These are phyloP conservation scores for Fraxinus ornus DNA, from an alignment of 305 asterid species.

Conservation along the genomic window DNA sequence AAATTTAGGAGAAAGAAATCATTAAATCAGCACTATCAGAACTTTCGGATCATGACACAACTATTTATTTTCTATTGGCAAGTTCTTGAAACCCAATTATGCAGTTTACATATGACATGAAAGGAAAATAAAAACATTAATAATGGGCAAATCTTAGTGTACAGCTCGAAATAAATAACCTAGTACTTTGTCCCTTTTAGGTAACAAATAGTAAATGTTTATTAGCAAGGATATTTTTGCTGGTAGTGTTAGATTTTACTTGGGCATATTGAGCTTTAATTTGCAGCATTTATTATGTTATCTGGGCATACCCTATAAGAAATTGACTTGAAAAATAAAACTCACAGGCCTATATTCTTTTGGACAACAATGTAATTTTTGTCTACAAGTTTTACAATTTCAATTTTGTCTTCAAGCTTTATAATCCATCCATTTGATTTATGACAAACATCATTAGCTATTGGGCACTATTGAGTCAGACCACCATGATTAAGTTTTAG, in stretches of 20 bases:
- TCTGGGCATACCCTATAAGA: neutral
- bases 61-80: neutral
- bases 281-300: neutral
- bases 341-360: neutral
- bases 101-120: neutral
- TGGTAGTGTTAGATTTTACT: neutral
- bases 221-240: neutral
- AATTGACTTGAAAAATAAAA: neutral
- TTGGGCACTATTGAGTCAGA: neutral
- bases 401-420: neutral
- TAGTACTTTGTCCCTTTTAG: neutral
- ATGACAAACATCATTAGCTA: neutral
- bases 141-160: neutral
- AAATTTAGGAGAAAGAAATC: neutral
- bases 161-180: neutral
- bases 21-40: neutral
- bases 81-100: neutral
- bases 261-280: neutral
- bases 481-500: neutral
- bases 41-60: neutral
- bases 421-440: neutral
- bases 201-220: neutral
- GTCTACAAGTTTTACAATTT: neutral
- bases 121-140: neutral
- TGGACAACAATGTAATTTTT: neutral